Evolutionary conservation across 371 early-diverging fungal species (phyloP), one percentile per base, ranked within the genome.

Genomic region (Syncephalastrum monosporum): DNA sequence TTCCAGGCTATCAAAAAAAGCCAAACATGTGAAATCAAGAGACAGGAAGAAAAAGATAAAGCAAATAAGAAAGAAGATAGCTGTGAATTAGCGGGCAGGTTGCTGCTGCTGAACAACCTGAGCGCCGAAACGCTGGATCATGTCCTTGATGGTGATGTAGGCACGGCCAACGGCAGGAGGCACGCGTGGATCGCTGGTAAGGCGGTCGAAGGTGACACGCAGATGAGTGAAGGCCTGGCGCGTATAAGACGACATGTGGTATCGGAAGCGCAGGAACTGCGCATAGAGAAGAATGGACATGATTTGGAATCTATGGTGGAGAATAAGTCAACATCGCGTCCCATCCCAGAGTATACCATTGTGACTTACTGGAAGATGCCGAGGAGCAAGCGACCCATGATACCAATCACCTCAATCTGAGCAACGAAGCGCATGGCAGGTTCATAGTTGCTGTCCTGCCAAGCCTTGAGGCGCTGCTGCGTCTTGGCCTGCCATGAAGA

Each of bases 181-280:
- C 49, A 87, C 66, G 45, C 70, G 75, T 14, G 87, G 69, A 67
- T 76, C 68, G 1, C 82, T 84, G 5, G 72, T 67, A 46, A 72
- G 16, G 2, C 57, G 53, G 54, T 90, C 89, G 45, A 83, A 29
- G n/a, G 74, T 75, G 8, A 61, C 64, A 19, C 84, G 77, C 59
- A 88, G 67, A 4, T 77, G 64, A 8, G 75, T 67, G 59, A 90
- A 88, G 0, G 89, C 85, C 56, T 78, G 76, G 27, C 86, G 79
- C 15, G 85, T 86, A 53, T 87, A 80, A 41, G 88, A 68, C 43
- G 86, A 87, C 33, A 91, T 78, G 72, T 88, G 80, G 65, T 87
- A 93, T 50, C 95, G 85, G 85, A 93, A 86, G 33, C 90, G 84
- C 69, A 95, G 72, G 76, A 95, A 95, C 69, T 92, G 91, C 57